These are phyloP conservation scores for Lactifluus rugatus DNA, from an alignment of 768 basidiomycete genomes.

Conservation along the genomic window DNA sequence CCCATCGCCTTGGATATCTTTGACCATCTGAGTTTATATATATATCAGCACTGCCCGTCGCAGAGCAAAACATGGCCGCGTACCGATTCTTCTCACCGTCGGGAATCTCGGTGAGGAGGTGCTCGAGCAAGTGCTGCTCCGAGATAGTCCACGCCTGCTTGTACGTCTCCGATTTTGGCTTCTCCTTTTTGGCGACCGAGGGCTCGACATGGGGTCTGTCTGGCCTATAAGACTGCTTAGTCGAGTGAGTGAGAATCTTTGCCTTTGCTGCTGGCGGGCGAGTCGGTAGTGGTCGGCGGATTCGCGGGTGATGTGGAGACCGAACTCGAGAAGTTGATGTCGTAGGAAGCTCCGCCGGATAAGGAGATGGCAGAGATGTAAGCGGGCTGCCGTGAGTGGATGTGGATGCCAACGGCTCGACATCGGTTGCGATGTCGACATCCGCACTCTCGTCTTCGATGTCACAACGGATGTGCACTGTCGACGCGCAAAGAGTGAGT, in stretches of 20 bases:
- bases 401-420: neutral
- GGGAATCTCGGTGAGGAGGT: conserved; percentile 64
- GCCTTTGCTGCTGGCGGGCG: conserved; percentile 5
- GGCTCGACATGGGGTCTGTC: neutral
- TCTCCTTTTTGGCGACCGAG: conserved; percentile 18
- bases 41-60: conserved; percentile 6
- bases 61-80: conserved; percentile 18
- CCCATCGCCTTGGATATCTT: conserved; percentile 79
- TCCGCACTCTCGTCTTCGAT: conserved; percentile 51
- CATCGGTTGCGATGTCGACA: conserved; percentile 39
- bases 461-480: conserved; percentile 48
- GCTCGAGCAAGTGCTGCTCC: conserved; percentile 71
- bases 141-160: conserved; percentile 70
- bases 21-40: conserved; percentile 44
- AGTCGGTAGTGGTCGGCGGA: neutral
- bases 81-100: conserved; percentile 69
- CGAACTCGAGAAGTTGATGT: neutral
- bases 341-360: neutral
- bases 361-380: conserved; percentile 4
- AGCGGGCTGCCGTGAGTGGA: neutral
- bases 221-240: neutral
- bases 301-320: conserved; percentile 2
- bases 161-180: conserved; percentile 63
- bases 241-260: neutral
- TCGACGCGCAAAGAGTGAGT: conserved; percentile 24